phyloP scores from a whole-genome alignment of 202 grass and related monocot genomes.

The Cymbopogon flexuosus region DNA sequence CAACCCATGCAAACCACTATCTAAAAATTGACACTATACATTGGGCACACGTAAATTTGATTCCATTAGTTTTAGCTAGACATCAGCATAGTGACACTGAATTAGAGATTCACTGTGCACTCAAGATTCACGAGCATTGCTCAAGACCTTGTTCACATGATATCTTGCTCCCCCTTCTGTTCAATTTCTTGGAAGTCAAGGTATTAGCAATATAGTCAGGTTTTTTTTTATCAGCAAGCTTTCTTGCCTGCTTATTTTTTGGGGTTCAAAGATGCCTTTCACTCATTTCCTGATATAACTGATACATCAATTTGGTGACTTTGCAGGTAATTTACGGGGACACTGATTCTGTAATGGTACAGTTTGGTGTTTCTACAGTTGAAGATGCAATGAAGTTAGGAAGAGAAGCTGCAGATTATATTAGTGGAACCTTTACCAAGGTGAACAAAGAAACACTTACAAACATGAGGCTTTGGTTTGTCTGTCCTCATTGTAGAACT shows the following conservation, averaged over 20 bases:
- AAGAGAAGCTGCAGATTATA: slow-evolving; percentile 85
- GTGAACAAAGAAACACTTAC: slow-evolving; percentile 34
- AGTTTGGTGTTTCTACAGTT: slow-evolving; percentile 81
- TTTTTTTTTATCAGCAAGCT: no score
- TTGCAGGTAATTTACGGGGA: slow-evolving; percentile 91
- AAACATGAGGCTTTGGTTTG: neutral
- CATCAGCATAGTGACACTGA: neutral
- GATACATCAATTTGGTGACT: slow-evolving; percentile 11
- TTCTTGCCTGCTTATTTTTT: neutral
- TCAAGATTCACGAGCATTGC: neutral
- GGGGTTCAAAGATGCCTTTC: neutral
- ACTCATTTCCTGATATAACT: slow-evolving; percentile 12
- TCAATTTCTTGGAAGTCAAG: neutral
- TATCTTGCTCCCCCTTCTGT: neutral
- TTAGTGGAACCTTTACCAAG: slow-evolving; percentile 92
- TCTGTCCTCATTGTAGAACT: neutral
- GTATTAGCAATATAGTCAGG: no score
- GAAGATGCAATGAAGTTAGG: slow-evolving; percentile 87
- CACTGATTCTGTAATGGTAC: slow-evolving; percentile 99
- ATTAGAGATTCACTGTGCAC: neutral
- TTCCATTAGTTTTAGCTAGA: neutral
- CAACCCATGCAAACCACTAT: neutral
- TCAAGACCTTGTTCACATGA: slow-evolving; percentile 5
- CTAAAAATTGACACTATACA: neutral
- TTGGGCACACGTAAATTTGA: neutral